A percentile compares a stretch with the other conserved stretches of the same genome.
Evolutionary conservation across 768 basidiomycete genomes (phyloP).

Genomic region (Serendipita sp.): DNA sequence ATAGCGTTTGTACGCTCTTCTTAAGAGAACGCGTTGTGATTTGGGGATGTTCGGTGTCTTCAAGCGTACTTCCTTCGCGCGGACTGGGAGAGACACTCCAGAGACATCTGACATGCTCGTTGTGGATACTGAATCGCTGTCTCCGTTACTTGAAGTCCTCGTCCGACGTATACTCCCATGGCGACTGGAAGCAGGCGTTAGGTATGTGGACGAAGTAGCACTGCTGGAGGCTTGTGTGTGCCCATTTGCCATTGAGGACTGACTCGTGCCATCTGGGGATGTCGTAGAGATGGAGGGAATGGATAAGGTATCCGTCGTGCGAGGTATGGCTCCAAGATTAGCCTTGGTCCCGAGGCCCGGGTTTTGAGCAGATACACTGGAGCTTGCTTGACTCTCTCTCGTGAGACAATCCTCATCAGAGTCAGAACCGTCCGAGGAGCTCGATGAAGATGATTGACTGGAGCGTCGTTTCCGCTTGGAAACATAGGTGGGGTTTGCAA

Average conservation of each 20-base stretch:
- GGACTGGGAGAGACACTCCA: background rate
- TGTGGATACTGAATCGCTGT: background rate
- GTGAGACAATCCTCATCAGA: background rate
- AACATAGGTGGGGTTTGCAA: slow-evolving; percentile 34
- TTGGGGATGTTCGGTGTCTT: slow-evolving; percentile 19
- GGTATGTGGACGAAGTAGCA: background rate
- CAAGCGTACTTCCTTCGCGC: background rate
- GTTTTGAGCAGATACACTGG: background rate
- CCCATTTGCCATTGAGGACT: background rate
- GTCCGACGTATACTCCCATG: background rate
- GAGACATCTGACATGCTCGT: background rate
- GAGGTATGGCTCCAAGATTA: background rate
- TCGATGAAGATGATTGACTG: background rate
- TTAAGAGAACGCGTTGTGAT: slow-evolving; percentile 51
- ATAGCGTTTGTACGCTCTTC: slow-evolving; percentile 87
- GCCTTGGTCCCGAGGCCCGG: background rate
- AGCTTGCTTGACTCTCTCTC: background rate
- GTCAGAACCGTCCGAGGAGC: background rate
- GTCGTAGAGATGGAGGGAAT: slow-evolving; percentile 44
- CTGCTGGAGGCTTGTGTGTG: background rate
- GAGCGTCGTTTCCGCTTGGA: background rate
- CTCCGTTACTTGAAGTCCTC: background rate
- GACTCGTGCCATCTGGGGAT: slow-evolving; percentile 18
- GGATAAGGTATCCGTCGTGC: slow-evolving; percentile 23
- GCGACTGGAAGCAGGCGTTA: slow-evolving; percentile 1